Evolutionary conservation across 2,329 filamentous ascomycete species (phyloP).

Genomic region (Beauveria caledonica): DNA sequence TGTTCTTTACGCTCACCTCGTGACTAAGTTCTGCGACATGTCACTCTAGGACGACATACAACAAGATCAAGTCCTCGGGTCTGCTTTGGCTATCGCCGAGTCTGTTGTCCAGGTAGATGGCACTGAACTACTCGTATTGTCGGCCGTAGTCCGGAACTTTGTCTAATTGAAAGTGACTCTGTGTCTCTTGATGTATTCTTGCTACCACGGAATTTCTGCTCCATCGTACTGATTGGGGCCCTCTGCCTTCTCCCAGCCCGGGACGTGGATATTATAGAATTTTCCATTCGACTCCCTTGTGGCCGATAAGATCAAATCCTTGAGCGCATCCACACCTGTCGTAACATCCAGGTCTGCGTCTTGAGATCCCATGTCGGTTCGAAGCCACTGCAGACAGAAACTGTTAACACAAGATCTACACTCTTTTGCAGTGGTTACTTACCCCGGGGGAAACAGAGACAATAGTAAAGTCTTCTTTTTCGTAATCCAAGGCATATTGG

Average conservation of each 20-base stretch:
- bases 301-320: conserved; percentile 1
- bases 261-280: conserved; percentile 7
- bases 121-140: no score
- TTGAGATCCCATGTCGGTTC: conserved; percentile 32
- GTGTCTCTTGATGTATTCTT: no score
- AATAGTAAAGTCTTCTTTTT: conserved; percentile 32
- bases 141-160: no score
- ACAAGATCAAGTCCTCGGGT: no score
- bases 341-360: conserved; percentile 33
- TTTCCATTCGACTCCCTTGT: conserved; percentile 9
- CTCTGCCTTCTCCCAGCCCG: conserved; percentile 3
- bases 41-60: no score
- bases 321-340: conserved; percentile 23
- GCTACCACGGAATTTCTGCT: background rate
- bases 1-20: no score
- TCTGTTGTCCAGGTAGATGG: no score
- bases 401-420: background rate
- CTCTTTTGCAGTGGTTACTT: background rate
- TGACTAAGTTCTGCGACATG: no score
- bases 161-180: no score
- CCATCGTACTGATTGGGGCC: conserved; percentile 4
- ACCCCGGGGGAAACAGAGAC: background rate
- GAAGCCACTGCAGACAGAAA: conserved; percentile 30
- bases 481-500: conserved; percentile 29
- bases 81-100: no score